Base-by-base conservation (phyloP, 2,329 filamentous ascomycete species). In the Bertia moriformis region DNA sequence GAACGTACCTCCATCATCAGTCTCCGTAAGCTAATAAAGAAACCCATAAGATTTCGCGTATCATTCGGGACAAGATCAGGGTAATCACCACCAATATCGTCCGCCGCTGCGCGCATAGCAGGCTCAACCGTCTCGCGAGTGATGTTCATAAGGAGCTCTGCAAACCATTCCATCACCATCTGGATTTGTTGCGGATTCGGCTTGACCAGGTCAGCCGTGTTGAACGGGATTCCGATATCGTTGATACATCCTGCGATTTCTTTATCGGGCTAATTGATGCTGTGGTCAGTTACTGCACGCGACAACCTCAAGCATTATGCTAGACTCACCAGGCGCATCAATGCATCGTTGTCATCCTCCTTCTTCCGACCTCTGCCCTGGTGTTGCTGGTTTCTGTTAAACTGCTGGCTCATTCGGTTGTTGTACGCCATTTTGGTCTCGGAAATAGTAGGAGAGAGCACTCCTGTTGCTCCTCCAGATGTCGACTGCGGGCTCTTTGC, bases 231-330 rank as follows among this genome's bases (percentile, higher is more conserved):
- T 42, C 89, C 89, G 51, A 96, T 94, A 57, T 96, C 91, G 52
- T 82, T 91, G 63, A 98, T 95, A 60, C 91, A 98, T 56, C 84
- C 87, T 49, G 89, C 89, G 44, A 98, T 95, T 58, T 98, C 91
- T 51, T 68, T 69, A 56, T 77, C 75, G 4, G 71, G 66, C 41
- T 57, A 18, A 7, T 38, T 5, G 37, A n/a, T n/a, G n/a, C n/a
- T n/a, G n/a, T n/a, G n/a, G n/a, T n/a, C n/a, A n/a, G n/a, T n/a
- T 30, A n/a, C n/a, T n/a, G 27, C 27, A n/a, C 12, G 27, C 20
- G 32, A 14, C 18, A 37, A 39, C 49, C n/a, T n/a, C n/a, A n/a
- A n/a, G n/a, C n/a, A 19, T 19, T 18, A 22, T 37, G 18, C 20
- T 29, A 17, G 36, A 48, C 59, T 53, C 45, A 72, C 69, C 57